These are phyloP conservation scores for Blastobotrys proliferans DNA, from an alignment of 1,139 yeast genomes.

Conservation along the genomic window DNA sequence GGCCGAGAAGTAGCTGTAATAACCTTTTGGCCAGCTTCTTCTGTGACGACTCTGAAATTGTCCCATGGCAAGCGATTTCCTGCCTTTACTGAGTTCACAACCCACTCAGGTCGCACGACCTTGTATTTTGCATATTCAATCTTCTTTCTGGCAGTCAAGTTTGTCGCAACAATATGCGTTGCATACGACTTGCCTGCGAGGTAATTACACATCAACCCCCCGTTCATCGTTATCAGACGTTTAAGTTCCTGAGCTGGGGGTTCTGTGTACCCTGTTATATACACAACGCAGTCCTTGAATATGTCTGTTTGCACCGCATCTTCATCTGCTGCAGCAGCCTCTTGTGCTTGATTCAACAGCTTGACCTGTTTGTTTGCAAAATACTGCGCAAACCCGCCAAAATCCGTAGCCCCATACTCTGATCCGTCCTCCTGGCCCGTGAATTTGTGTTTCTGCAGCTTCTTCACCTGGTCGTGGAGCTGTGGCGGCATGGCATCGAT, in stretches of 20 bases:
- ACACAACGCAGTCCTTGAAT: conserved; percentile 60
- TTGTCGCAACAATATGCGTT: conserved; percentile 80
- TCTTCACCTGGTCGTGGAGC: conserved; percentile 19
- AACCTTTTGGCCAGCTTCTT: conserved; percentile 7
- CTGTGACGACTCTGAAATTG: conserved; percentile 45
- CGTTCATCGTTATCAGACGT: conserved; percentile 65
- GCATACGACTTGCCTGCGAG: conserved; percentile 66
- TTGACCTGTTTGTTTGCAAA: conserved; percentile 62
- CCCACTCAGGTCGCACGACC: conserved; percentile 84
- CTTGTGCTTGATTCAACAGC: conserved; percentile 58
- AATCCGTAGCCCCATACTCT: conserved; percentile 45
- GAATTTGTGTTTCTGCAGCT: conserved; percentile 22
- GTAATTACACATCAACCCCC: conserved; percentile 73
- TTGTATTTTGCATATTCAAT: conserved; percentile 60
- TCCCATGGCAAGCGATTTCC: conserved; percentile 61
- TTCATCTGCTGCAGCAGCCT: conserved; percentile 42
- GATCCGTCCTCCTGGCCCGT: conserved; percentile 25
- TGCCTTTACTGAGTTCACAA: conserved; percentile 55
- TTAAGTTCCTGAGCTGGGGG: conserved; percentile 76
- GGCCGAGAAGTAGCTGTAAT: neutral
- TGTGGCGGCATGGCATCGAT: too few species aligned
- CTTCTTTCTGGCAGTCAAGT: conserved; percentile 71
- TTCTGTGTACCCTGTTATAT: conserved; percentile 80
- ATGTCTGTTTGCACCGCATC: conserved; percentile 38
- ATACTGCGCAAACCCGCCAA: conserved; percentile 68